Evolutionary conservation across 2,329 filamentous ascomycete species (phyloP), one percentile per base, ranked within the genome.

Genomic region (Epichloe sylvatica): DNA sequence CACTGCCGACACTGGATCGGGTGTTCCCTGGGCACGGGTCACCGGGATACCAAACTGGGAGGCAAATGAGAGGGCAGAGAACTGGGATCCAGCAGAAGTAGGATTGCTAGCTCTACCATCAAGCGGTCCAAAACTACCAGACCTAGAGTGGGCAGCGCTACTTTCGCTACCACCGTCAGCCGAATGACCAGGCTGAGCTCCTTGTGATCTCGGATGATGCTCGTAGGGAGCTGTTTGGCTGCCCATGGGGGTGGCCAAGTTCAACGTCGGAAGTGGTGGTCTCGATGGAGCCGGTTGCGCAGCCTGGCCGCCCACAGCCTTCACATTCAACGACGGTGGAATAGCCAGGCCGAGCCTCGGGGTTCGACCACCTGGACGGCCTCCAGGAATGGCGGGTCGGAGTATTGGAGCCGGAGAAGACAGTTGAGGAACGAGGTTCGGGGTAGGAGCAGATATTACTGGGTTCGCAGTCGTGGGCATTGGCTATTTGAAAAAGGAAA

Each of bases 321-420:
- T 87, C 54, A 75, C 83, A 68, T 81, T 91, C 45, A 88, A 86
- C 36, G 88, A 94, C 1, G 86, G 82, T 37, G 91, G 91, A 51
- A 97, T 97, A 43, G 90, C 86, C 50, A 97, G 78, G 42, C 89
- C 91, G 51, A 97, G 77, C 59, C 85, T 81, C 30, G 88, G 88
- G 48, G 84, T 75, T 55, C 84, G 76, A 52, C 79, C 81, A 57
- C 73, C 75, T 54, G 75, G 75, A 58, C 81, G 76, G 56, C 72
- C 74, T 55, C 86, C 86, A 38, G 84, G 85, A 50, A 94, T 82
- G 53, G 88, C 87, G 49, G 88, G 86, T 53, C 88, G 84, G 50
- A 94, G 82, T 51, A 94, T 78, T 53, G 87, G 87, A 48, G 83
- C 86, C 47, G 85, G 82, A 45, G 84, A 81, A 51, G 84, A 80